These are phyloP conservation scores for Hyaloperonospora arabidopsidis DNA, from an alignment of 352 stramenopile species.

Conservation along the genomic window DNA sequence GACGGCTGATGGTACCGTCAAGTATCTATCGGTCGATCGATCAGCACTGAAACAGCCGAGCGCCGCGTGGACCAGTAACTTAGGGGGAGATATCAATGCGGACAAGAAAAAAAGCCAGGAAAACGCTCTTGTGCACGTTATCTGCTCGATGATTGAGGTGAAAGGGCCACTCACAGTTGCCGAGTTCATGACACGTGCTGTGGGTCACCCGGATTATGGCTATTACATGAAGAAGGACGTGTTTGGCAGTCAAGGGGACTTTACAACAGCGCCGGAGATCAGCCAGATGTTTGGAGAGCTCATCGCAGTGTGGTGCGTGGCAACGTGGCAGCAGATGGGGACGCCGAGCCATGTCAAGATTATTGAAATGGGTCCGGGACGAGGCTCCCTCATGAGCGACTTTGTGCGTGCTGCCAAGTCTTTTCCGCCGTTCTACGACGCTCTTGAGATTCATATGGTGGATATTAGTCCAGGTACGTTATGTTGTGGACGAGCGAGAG, in stretches of 20 bases:
- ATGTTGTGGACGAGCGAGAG: background rate
- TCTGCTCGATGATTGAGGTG: conserved; percentile 89
- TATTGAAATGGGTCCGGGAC: conserved; percentile 88
- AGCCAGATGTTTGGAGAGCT: conserved; percentile 91
- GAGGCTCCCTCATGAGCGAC: conserved; percentile 91
- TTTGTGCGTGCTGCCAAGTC: conserved; percentile 84
- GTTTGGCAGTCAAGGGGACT: conserved; percentile 88
- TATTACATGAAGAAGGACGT: conserved; percentile 95
- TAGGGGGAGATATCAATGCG: conserved; percentile 15
- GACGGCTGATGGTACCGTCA: conserved; percentile 36
- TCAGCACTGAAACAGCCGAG: conserved; percentile 62
- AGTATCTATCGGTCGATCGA: conserved; percentile 60
- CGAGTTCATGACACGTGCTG: conserved; percentile 89
- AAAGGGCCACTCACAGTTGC: conserved; percentile 89
- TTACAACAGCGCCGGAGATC: conserved; percentile 91
- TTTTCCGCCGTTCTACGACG: conserved; percentile 84
- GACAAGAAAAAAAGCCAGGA: conserved; percentile 45
- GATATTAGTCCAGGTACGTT: conserved; percentile 78
- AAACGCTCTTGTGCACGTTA: conserved; percentile 63
- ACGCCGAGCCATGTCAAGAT: conserved; percentile 67
- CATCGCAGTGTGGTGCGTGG: conserved; percentile 88
- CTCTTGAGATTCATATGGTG: conserved; percentile 86
- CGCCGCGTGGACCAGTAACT: conserved; percentile 16
- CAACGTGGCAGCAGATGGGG: conserved; percentile 86
- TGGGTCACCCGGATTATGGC: conserved; percentile 88